A percentile compares a stretch with the other conserved stretches of the same genome.
phyloP scores from a whole-genome alignment of 2,329 filamentous ascomycete species.

The Albophoma yamanashiensis region DNA sequence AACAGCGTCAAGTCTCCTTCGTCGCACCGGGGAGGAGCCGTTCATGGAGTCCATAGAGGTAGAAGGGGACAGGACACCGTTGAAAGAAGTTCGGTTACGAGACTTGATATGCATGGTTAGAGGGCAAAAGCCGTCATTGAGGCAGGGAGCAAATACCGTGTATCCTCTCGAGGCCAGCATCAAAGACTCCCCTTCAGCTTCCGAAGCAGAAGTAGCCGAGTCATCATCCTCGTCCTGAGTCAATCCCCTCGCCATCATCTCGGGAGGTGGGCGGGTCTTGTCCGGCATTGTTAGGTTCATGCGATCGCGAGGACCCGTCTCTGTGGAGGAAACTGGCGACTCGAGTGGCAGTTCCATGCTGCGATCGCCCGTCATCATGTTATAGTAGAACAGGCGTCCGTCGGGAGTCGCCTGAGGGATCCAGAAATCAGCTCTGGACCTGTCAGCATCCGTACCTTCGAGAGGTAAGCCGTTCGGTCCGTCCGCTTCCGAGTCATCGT shows the following conservation, averaged over 20 bases:
- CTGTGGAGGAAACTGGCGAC: constrained; percentile 68
- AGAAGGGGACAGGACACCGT: constrained; percentile 69
- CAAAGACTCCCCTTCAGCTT: constrained; percentile 64
- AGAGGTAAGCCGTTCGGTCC: constrained; percentile 53
- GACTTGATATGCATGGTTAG: constrained; percentile 25
- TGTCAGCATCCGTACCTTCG: constrained; percentile 54
- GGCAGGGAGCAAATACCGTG: constrained; percentile 39
- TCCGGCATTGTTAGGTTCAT: constrained; percentile 84
- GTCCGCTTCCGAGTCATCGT: constrained; percentile 51
- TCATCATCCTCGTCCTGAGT: constrained; percentile 84
- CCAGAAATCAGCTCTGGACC: constrained; percentile 92
- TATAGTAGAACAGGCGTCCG: constrained; percentile 93
- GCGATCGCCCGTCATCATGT: constrained; percentile 90
- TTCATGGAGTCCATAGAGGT: constrained; percentile 89
- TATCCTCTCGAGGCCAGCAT: constrained; percentile 60
- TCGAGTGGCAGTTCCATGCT: constrained; percentile 92
- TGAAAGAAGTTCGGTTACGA: constrained; percentile 54
- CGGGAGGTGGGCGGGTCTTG: constrained; percentile 77
- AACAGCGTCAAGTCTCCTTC: constrained; percentile 47
- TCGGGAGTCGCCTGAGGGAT: constrained; percentile 94
- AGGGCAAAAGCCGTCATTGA: background rate
- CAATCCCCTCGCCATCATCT: constrained; percentile 78
- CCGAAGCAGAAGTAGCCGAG: constrained; percentile 72
- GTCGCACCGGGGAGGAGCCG: constrained; percentile 47
- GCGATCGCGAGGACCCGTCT: constrained; percentile 78